Percentiles rank a stretch among this genome's conserved stretches.
Evolutionary conservation across 2,329 filamentous ascomycete species (phyloP).

Genomic region (Penicillium sp.): DNA sequence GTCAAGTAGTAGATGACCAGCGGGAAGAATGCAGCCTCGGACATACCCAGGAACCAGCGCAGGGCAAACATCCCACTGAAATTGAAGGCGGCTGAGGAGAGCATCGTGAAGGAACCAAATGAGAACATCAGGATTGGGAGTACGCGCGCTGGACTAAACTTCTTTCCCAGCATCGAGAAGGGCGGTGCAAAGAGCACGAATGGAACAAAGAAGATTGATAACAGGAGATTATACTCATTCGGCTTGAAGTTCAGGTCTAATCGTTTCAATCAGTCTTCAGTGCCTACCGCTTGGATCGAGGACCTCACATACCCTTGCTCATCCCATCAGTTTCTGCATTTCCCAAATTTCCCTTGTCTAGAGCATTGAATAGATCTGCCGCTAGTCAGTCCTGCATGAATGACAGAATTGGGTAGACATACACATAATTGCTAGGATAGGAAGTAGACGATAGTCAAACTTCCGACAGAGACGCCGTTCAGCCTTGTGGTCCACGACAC

Average conservation of each 20-base stretch:
- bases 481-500: slow-evolving; percentile 43
- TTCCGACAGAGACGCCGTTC: slow-evolving; percentile 53
- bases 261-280: not conserved
- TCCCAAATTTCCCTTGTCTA: slow-evolving; percentile 51
- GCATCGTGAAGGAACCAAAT: slow-evolving; percentile 64
- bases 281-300: not conserved
- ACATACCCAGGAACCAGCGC: slow-evolving; percentile 67
- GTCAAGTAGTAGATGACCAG: slow-evolving; percentile 64
- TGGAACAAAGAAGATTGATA: slow-evolving; percentile 72
- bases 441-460: slow-evolving; percentile 51
- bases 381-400: not conserved
- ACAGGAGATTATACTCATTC: slow-evolving; percentile 66
- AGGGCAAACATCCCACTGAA: slow-evolving; percentile 66
- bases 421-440: slow-evolving; percentile 58
- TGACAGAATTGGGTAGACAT: slow-evolving; percentile 8
- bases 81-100: slow-evolving; percentile 55
- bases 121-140: slow-evolving; percentile 66
- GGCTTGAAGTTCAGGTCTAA: slow-evolving; percentile 55
- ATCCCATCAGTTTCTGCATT: slow-evolving; percentile 58
- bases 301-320: slow-evolving; percentile 28
- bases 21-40: slow-evolving; percentile 67
- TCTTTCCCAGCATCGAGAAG: slow-evolving; percentile 65
- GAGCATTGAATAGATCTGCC: slow-evolving; percentile 54
- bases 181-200: slow-evolving; percentile 69
- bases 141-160: slow-evolving; percentile 61